phyloP scores from a whole-genome alignment of 1,139 yeast species.

The Kazachstania sp. region DNA sequence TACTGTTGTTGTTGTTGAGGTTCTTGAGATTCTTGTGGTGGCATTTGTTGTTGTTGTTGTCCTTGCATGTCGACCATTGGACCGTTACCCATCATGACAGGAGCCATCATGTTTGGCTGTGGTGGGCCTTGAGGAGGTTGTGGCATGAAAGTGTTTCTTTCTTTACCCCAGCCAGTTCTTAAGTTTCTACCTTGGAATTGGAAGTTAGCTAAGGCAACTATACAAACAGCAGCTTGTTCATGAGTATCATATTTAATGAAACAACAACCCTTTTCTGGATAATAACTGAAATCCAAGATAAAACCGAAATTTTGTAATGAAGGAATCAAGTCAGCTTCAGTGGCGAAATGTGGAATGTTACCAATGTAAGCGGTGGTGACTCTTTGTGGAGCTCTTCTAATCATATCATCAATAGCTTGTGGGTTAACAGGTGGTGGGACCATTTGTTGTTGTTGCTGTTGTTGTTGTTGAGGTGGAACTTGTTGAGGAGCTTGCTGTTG shows the following conservation, averaged over 20 bases:
- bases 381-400: conserved; percentile 70
- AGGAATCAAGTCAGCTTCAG: conserved; percentile 68
- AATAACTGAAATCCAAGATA: conserved; percentile 71
- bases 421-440: conserved; percentile 36
- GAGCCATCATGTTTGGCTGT: conserved; percentile 8
- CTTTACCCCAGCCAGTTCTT: conserved; percentile 86
- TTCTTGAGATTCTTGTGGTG: conserved; percentile 5
- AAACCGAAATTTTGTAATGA: conserved; percentile 71
- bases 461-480: conserved; percentile 6
- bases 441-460: conserved; percentile 17
- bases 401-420: conserved; percentile 57
- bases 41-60: conserved; percentile 5
- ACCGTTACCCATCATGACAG: conserved; percentile 5
- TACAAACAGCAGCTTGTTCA: conserved; percentile 83
- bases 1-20: neutral
- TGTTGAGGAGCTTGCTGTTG: conserved; percentile 9
- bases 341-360: conserved; percentile 68
- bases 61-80: conserved; percentile 2
- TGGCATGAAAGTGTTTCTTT: conserved; percentile 38
- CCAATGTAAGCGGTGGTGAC: conserved; percentile 81
- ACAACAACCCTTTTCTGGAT: conserved; percentile 52
- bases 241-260: conserved; percentile 82
- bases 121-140: conserved; percentile 13
- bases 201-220: conserved; percentile 71
- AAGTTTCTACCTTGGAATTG: conserved; percentile 69